Evolutionary conservation across 441 rosid species (phyloP).

Genomic region (Omphalea diandra): DNA sequence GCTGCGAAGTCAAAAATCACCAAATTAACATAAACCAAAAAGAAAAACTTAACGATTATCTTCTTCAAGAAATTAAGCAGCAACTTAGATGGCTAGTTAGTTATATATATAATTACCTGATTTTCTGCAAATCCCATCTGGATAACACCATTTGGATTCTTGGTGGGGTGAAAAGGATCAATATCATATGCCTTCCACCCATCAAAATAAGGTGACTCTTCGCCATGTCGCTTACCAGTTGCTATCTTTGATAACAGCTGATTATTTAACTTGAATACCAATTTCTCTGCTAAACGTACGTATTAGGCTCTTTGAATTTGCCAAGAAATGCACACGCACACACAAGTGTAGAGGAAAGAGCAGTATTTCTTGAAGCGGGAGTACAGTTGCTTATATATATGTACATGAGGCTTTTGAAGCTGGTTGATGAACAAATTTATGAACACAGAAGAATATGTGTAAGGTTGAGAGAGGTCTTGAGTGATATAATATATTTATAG

Average conservation of each 20-base stretch:
- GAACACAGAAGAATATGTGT: no score
- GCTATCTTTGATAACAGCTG: slow-evolving; percentile 69
- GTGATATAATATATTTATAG: no score
- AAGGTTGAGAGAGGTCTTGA: no score
- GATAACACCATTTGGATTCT: slow-evolving; percentile 82
- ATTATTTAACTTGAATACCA: slow-evolving; percentile 37
- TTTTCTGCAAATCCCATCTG: slow-evolving; percentile 99
- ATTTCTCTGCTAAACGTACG: no score
- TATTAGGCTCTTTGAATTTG: neutral
- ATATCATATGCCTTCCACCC: slow-evolving; percentile 96
- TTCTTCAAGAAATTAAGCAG: neutral
- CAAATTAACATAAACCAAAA: neutral
- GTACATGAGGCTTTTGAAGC: no score
- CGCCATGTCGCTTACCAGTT: slow-evolving; percentile 75
- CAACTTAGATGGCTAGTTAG: neutral
- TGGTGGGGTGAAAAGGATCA: slow-evolving; percentile 60
- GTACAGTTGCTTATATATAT: no score
- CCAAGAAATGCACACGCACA: neutral
- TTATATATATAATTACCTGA: no score
- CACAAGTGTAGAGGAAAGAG: no score
- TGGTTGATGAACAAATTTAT: no score
- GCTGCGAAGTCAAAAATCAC: slow-evolving; percentile 42
- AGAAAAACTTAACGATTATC: neutral
- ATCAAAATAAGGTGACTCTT: slow-evolving; percentile 72
- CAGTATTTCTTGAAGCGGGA: no score